Evolutionary conservation across 2,329 filamentous ascomycete genomes (phyloP).

Genomic region (Beauveria medogensis): DNA sequence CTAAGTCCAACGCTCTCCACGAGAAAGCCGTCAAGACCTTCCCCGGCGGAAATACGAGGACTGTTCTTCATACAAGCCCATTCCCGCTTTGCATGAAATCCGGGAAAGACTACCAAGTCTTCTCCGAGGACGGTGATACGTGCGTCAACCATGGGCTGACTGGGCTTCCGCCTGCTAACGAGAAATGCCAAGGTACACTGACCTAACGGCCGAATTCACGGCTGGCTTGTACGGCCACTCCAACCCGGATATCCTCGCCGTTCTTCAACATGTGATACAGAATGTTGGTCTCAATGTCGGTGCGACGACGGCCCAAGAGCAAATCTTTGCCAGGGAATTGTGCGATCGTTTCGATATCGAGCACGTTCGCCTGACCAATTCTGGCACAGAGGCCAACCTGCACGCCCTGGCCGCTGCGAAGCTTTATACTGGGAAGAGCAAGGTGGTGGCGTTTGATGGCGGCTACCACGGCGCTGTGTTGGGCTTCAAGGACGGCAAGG

Average conservation of each 20-base stretch:
- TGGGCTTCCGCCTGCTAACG: background rate
- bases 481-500: constrained; percentile 24
- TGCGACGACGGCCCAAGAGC: constrained; percentile 43
- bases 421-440: constrained; percentile 34
- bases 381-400: constrained; percentile 57
- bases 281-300: constrained; percentile 47
- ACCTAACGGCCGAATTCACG: constrained; percentile 55
- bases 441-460: constrained; percentile 44
- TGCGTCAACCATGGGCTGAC: constrained; percentile 13
- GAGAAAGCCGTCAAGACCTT: constrained; percentile 27
- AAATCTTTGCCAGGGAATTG: constrained; percentile 41
- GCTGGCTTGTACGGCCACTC: constrained; percentile 61
- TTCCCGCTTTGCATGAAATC: constrained; percentile 35
- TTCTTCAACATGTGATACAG: constrained; percentile 37
- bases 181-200: constrained; percentile 36
- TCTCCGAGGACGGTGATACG: constrained; percentile 33
- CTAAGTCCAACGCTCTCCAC: constrained; percentile 30
- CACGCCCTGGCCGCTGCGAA: constrained; percentile 49
- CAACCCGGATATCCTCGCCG: constrained; percentile 41
- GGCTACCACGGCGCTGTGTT: constrained; percentile 31
- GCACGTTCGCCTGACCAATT: constrained; percentile 54
- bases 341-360: constrained; percentile 47
- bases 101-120: constrained; percentile 27
- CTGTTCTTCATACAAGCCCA: constrained; percentile 34
- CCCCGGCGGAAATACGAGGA: constrained; percentile 40